phyloP scores from a whole-genome alignment of 805 yeast species.

The Cyberlindnera mississippiensis region DNA sequence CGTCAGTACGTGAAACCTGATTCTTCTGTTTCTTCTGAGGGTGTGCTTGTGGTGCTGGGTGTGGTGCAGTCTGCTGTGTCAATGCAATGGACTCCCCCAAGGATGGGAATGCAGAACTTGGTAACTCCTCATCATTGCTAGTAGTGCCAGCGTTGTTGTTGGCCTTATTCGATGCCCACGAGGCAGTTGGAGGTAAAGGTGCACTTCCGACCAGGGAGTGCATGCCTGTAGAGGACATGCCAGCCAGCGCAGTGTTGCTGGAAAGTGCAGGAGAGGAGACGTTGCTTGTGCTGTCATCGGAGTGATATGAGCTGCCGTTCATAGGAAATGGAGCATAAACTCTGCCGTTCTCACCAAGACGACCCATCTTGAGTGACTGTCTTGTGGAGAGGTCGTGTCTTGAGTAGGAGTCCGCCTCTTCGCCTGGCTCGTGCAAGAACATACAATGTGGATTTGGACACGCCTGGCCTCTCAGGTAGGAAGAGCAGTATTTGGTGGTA shows the following conservation, averaged over 20 bases:
- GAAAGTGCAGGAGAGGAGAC: constrained; percentile 16
- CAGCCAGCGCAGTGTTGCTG: constrained; percentile 13
- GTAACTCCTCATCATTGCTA: constrained; percentile 23
- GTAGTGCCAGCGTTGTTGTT: constrained; percentile 4
- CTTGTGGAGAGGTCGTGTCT: constrained; percentile 82
- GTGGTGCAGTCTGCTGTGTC: constrained; percentile 28
- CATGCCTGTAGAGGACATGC: constrained; percentile 2
- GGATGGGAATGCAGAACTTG: constrained; percentile 57
- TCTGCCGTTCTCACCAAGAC: constrained; percentile 19
- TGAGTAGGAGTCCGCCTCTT: constrained; percentile 95
- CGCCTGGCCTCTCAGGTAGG: constrained; percentile 88
- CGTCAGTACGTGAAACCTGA: constrained; percentile 23
- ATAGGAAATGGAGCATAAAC: constrained; percentile 17
- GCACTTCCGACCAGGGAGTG: constrained; percentile 32
- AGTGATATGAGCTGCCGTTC: constrained; percentile 3
- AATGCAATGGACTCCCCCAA: constrained; percentile 42
- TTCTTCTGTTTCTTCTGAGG: constrained; percentile 24
- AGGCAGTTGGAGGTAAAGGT: constrained; percentile 66
- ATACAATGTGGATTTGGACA: constrained; percentile 99
- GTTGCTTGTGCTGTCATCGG: constrained; percentile 11
- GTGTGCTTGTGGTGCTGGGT: constrained; percentile 24
- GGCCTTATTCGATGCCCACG: constrained; percentile 46
- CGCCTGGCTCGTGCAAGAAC: constrained; percentile 99
- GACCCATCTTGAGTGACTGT: constrained; percentile 54
- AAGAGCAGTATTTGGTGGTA: constrained; percentile 97